A percentile compares a stretch with the other conserved stretches of the same genome.
Conservation (phyloP, 306 rosid species). For the Cicer cuneatum region DNA sequence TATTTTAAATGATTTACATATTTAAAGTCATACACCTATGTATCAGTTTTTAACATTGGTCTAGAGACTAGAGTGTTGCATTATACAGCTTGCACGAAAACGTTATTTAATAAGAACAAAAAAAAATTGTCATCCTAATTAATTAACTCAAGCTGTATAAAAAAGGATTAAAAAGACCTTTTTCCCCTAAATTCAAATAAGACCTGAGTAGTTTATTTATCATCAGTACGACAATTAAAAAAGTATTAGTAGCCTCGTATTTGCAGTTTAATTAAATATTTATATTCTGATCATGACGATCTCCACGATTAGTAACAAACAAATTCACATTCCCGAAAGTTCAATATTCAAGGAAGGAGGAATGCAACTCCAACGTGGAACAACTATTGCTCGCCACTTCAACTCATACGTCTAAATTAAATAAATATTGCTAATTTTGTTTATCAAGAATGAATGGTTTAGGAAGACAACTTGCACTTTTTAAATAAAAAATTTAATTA, state of each 20-base stretch:
- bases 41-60: slow-evolving; percentile 41
- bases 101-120: slow-evolving; percentile 32
- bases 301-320: slow-evolving; percentile 48
- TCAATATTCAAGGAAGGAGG: slow-evolving; percentile 36
- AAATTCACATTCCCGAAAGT: slow-evolving; percentile 49
- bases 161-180: slow-evolving; percentile 6
- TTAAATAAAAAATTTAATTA: slow-evolving; percentile 2
- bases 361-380: slow-evolving; percentile 48
- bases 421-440: slow-evolving; percentile 33
- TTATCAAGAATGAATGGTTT: neutral
- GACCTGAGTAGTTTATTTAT: neutral
- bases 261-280: slow-evolving; percentile 34
- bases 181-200: neutral
- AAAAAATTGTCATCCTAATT: slow-evolving; percentile 19
- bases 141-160: slow-evolving; percentile 7
- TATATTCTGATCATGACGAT: slow-evolving; percentile 41
- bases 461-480: slow-evolving; percentile 42
- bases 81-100: slow-evolving; percentile 47
- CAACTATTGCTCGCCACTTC: slow-evolving; percentile 45
- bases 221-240: slow-evolving; percentile 10
- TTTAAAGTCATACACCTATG: slow-evolving; percentile 23
- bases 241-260: slow-evolving; percentile 20
- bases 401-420: slow-evolving; percentile 24
- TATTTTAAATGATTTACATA: neutral
- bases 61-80: slow-evolving; percentile 52